Percentiles rank a stretch among this genome's conserved stretches.
Conservation (phyloP, 129 eudicot genomes). For the Escallonia rubra region DNA sequence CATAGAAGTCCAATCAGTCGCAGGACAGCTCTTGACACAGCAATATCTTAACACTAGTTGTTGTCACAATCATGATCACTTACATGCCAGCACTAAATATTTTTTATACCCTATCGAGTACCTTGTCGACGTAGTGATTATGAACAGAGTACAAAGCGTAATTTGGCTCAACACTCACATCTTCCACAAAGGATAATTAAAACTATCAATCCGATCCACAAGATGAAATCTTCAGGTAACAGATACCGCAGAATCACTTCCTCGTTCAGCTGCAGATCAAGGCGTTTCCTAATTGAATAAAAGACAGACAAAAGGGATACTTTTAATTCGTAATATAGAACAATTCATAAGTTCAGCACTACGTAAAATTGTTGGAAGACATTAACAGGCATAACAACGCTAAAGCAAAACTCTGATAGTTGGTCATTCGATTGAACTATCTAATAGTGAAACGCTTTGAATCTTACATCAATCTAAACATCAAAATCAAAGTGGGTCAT, state of each 20-base stretch:
- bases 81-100: slow-evolving; percentile 16
- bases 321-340: neutral
- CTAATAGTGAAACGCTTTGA: too few species aligned
- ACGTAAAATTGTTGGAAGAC: neutral
- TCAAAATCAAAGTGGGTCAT: too few species aligned
- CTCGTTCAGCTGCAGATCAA: neutral
- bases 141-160: slow-evolving; percentile 1
- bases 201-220: slow-evolving; percentile 1
- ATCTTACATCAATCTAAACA: too few species aligned
- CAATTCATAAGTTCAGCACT: neutral
- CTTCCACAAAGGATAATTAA: neutral
- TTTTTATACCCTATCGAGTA: slow-evolving; percentile 1
- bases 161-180: neutral
- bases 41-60: slow-evolving; percentile 33
- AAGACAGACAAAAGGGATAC: slow-evolving; percentile 9
- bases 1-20: slow-evolving; percentile 16
- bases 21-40: slow-evolving; percentile 26
- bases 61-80: slow-evolving; percentile 36
- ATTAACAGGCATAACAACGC: neutral
- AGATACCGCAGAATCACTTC: neutral
- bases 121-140: slow-evolving; percentile 14
- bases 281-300: slow-evolving; percentile 30
- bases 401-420: neutral
- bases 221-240: neutral
- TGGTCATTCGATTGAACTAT: too few species aligned